Base-by-base conservation (phyloP, 2,329 filamentous ascomycete genomes). In the Colletotrichum scovillei region DNA sequence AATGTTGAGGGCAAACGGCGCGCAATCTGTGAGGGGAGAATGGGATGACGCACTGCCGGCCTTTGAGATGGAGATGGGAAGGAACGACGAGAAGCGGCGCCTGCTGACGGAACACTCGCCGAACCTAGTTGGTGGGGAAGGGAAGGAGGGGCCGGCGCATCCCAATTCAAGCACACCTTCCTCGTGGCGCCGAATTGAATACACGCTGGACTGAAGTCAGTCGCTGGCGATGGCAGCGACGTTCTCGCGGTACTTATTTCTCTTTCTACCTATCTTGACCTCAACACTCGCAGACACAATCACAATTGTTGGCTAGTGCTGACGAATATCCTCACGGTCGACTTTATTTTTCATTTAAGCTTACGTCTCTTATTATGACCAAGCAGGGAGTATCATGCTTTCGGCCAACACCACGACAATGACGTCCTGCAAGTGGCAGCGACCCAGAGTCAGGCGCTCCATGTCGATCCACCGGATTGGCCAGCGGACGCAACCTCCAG, bases 361-460 rank as follows among this genome's bases (percentile, higher is more conserved):
- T 53, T 12, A 46, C 55, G 24, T 16, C 32, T 59, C 62, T 32
- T 65, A 22, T 22, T 52, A 14, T 52, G 24, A 3, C 24, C 11
- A 14, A 38, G n/a, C 5, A 60, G 14, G 49, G 38, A 62, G 26
- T 57, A 52, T 69, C 70, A 66, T 66, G 60, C 49, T 66, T 57
- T 32, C 55, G 56, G 68, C 69, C 63, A 62, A 42, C 35, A 38
- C 58, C 26, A 63, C 53, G 53, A 68, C 72, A 74, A 67, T 74
- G 68, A 67, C 72, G 57, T 67, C n/a, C 72, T 74, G 57, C 68
- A 59, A 74, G 68, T 74, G 62, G 72, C 67, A 67, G 72, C 71
- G 58, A 58, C 38, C 38, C 72, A 49, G 38, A 73, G 70, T 74
- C 73, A 74, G 73, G 69, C 73, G 73, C 57, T 19, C 65, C 53